phyloP scores from a whole-genome alignment of 371 early-diverging fungal species.

The Lichtheimia ornata region DNA sequence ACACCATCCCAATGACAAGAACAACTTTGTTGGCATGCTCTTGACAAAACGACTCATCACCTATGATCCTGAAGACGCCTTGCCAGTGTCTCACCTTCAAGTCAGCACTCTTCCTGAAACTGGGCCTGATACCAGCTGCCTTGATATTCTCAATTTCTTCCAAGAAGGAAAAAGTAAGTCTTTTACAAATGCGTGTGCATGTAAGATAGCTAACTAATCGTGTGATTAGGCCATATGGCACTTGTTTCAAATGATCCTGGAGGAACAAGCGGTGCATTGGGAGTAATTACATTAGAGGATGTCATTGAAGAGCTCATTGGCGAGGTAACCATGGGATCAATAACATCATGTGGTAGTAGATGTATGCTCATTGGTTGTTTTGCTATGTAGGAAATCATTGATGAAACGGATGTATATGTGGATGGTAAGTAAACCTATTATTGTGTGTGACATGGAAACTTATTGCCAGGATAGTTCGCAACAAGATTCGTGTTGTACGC shows the following conservation, averaged over 20 bases:
- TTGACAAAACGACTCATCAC: constrained; percentile 89
- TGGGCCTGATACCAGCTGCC: constrained; percentile 71
- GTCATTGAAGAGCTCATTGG: constrained; percentile 96
- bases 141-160: constrained; percentile 92
- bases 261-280: constrained; percentile 60
- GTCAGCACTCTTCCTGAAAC: constrained; percentile 81
- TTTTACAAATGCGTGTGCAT: not conserved
- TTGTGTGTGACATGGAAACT: not conserved
- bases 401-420: constrained; percentile 93
- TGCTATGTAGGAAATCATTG: constrained; percentile 75
- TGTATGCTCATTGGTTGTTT: too few species aligned
- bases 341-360: too few species aligned
- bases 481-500: constrained; percentile 43
- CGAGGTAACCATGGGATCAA: constrained; percentile 37
- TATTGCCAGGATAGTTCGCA: constrained; percentile 21
- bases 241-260: constrained; percentile 68
- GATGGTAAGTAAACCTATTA: constrained; percentile 51
- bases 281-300: constrained; percentile 96
- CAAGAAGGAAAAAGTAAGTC: constrained; percentile 81
- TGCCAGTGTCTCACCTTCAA: constrained; percentile 66
- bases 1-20: constrained; percentile 55
- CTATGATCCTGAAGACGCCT: constrained; percentile 82
- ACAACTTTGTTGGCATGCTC: constrained; percentile 89
- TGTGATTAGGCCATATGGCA: constrained; percentile 64
- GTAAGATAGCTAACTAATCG: not conserved